These are phyloP conservation scores for Heterobasidion occidentale DNA, from an alignment of 1,284 basidiomycete genomes.

Conservation along the genomic window DNA sequence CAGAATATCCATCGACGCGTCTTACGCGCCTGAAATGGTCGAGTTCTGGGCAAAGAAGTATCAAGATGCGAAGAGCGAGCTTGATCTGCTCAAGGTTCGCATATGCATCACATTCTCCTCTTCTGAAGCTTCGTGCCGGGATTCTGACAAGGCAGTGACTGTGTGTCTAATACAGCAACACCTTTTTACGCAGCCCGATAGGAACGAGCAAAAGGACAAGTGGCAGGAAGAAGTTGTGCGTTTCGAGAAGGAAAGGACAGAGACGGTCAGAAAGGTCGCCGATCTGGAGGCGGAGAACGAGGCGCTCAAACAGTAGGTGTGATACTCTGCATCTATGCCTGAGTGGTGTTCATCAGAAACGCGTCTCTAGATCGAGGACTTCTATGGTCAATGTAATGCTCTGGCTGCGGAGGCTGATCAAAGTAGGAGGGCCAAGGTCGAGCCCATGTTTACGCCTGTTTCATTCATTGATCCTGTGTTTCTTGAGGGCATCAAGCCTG, in stretches of 20 bases:
- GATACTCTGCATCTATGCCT: neutral
- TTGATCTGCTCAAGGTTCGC: conserved; percentile 10
- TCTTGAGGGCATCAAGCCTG: neutral
- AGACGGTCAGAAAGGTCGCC: neutral
- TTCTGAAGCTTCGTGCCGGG: neutral
- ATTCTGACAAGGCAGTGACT: neutral
- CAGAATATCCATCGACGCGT: conserved; percentile 8
- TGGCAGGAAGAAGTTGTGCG: neutral
- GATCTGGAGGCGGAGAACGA: neutral
- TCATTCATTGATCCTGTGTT: neutral
- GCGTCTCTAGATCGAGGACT: conserved; percentile 1
- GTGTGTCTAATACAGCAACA: neutral
- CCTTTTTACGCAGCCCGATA: neutral
- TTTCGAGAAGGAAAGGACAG: neutral
- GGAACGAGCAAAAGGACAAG: neutral
- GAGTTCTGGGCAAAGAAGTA: conserved; percentile 13
- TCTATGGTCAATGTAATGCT: conserved; percentile 10
- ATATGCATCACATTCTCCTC: neutral
- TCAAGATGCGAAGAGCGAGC: conserved; percentile 8
- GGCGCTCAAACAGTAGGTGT: neutral
- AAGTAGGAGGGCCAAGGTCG: conserved; percentile 6
- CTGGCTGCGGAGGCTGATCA: conserved; percentile 14
- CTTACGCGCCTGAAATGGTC: conserved; percentile 7
- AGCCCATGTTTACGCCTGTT: neutral
- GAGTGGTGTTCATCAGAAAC: neutral